A percentile compares a stretch with the other conserved stretches of the same genome.
phyloP scores from a whole-genome alignment of 208 protist species.

The Herpetomonas tarakana region DNA sequence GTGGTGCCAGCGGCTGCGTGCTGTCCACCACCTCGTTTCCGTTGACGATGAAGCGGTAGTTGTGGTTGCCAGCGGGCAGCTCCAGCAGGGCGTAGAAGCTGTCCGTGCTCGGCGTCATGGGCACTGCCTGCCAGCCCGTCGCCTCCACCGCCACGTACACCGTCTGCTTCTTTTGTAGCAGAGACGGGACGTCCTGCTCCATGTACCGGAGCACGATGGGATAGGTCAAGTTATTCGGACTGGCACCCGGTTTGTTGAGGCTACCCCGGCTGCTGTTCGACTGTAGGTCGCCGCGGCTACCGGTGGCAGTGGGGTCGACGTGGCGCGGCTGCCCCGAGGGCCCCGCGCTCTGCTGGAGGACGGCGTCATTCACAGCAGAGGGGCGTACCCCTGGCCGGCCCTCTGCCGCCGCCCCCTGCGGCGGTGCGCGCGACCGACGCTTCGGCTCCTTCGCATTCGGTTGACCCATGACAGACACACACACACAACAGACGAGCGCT shows the following conservation, averaged over 20 bases:
- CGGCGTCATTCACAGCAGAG: slow-evolving; percentile 34
- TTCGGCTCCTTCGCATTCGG: slow-evolving; percentile 59
- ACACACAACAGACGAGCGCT: not conserved
- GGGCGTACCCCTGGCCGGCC: slow-evolving; percentile 26
- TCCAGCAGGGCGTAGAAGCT: slow-evolving; percentile 84
- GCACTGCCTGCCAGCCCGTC: slow-evolving; percentile 62
- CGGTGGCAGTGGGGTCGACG: slow-evolving; percentile 14
- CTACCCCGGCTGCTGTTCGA: not conserved
- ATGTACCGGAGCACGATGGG: slow-evolving; percentile 80
- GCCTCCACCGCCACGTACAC: slow-evolving; percentile 66
- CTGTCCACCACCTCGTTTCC: slow-evolving; percentile 66
- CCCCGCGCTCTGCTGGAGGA: slow-evolving; percentile 38
- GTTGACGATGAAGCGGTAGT: slow-evolving; percentile 80
- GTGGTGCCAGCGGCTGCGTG: slow-evolving; percentile 60
- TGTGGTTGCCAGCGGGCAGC: slow-evolving; percentile 70
- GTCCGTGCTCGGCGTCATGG: slow-evolving; percentile 82
- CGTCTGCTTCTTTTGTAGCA: slow-evolving; percentile 36
- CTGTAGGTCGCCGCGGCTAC: slow-evolving; percentile 10
- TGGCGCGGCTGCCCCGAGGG: slow-evolving; percentile 22
- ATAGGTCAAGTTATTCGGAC: slow-evolving; percentile 25
- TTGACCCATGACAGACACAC: slow-evolving; percentile 52
- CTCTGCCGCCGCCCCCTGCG: not conserved
- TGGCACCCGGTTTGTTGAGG: not conserved
- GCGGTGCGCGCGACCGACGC: slow-evolving; percentile 12
- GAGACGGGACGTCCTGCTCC: slow-evolving; percentile 50